Conservation (phyloP, 805 yeast genomes). For the Debaryomyces castellii region DNA sequence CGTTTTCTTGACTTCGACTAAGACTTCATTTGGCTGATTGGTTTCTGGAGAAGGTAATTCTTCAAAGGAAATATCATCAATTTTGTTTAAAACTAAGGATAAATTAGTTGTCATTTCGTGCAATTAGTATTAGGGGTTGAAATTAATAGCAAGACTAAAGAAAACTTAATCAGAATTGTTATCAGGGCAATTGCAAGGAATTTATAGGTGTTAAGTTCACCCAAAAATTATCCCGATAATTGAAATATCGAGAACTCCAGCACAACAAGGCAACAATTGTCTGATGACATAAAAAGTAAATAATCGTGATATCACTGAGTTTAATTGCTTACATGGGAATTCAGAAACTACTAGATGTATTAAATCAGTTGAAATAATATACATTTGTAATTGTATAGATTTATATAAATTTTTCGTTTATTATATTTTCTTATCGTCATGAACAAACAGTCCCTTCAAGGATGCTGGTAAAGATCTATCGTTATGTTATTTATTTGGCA, state of each 20-base stretch:
- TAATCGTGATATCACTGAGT: no score
- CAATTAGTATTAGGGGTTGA: not conserved
- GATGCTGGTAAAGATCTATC: constrained; percentile 4
- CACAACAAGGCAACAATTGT: not conserved
- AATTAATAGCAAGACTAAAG: not conserved
- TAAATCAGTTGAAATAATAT: constrained; percentile 1
- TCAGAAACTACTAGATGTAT: not conserved
- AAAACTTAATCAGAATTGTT: not conserved
- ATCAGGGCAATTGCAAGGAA: not conserved
- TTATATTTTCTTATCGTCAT: constrained; percentile 5
- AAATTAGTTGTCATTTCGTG: constrained; percentile 33
- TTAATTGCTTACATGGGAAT: no score
- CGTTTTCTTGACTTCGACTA: constrained; percentile 73
- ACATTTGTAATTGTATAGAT: constrained; percentile 5
- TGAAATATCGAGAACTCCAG: not conserved
- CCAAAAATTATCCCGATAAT: constrained; percentile 5
- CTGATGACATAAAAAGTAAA: not conserved
- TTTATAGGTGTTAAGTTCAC: constrained; percentile 1
- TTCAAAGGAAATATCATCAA: constrained; percentile 64
- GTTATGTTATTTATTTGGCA: constrained; percentile 52
- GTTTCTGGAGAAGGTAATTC: constrained; percentile 66
- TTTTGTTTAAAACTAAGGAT: constrained; percentile 63
- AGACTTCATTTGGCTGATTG: constrained; percentile 64
- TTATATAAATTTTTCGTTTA: constrained; percentile 2
- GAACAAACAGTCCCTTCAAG: constrained; percentile 5